Conservation (phyloP, 1,139 yeast genomes). For the Geotrichum fermentans region DNA sequence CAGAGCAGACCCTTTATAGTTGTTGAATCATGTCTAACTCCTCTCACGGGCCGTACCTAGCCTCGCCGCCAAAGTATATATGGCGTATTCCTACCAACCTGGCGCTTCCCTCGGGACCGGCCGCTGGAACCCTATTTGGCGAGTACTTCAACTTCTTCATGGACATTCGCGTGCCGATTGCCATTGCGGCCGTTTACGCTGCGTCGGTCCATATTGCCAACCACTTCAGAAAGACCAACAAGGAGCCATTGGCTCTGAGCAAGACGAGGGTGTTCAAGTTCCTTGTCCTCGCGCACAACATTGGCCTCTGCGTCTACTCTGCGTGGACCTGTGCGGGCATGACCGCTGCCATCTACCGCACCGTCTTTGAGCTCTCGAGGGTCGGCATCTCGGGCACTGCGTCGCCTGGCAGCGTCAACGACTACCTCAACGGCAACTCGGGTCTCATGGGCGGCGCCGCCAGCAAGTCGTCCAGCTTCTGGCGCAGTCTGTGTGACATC, state of each 20-base stretch:
- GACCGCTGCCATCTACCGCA: constrained; percentile 46
- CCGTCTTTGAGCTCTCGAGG: constrained; percentile 28
- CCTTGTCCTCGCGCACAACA: constrained; percentile 59
- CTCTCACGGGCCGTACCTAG: constrained; percentile 24
- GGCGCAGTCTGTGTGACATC: constrained; percentile 61
- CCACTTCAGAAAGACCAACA: constrained; percentile 41
- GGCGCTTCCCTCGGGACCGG: constrained; percentile 31
- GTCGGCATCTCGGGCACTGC: constrained; percentile 15
- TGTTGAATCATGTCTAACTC: constrained; percentile 1
- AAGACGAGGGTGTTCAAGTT: constrained; percentile 46
- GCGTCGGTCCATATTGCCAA: constrained; percentile 55
- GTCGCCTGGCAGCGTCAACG: constrained; percentile 20
- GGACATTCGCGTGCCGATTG: constrained; percentile 47
- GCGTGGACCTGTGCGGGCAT: constrained; percentile 73
- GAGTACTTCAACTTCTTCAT: constrained; percentile 37
- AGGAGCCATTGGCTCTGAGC: constrained; percentile 55
- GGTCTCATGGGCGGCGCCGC: constrained; percentile 22
- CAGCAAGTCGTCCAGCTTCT: constrained; percentile 37
- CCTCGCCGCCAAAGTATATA: constrained; percentile 30
- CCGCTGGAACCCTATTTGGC: constrained; percentile 29
- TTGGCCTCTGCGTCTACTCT: constrained; percentile 59
- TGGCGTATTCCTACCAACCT: constrained; percentile 33
- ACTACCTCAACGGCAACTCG: constrained; percentile 35
- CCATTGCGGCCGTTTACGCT: constrained; percentile 59
- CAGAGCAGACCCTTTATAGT: no score